Evolutionary conservation across 2,329 filamentous ascomycete species (phyloP), one percentile per base, ranked within the genome.

Genomic region (Boeremia lycopersici): DNA sequence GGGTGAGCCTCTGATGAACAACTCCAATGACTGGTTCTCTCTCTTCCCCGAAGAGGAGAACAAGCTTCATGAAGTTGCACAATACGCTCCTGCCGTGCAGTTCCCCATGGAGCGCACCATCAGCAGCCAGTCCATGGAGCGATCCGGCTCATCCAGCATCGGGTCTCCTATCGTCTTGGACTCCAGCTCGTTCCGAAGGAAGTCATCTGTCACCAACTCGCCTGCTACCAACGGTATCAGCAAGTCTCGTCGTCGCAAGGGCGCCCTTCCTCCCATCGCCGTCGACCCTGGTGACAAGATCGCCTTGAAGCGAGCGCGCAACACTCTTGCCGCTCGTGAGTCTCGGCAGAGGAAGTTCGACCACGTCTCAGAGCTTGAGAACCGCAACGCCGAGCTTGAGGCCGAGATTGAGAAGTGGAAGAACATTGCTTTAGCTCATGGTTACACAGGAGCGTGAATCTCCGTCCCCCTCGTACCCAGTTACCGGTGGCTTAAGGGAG

Each of bases 271-370:
- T 59, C 87, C 88, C 6, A 93, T 96, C 72, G 79, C 89, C 57
- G 84, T 92, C 33, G 90, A 97, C 64, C 84, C 87, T 0, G 78
- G 67, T 36, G 93, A 97, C 69, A 84, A 84, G 9, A 74, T 89
- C n/a, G 91, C 91, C 17, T 85, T 93, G 82, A 97, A 97, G 86
- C 90, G 93, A 74, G 93, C 92, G 45, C 89, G 92, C 64, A 98
- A 97, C 76, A 96, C 92, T 8, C 84, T 96, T 74, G 93, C 93
- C 15, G 93, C 93, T 67, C 91, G 93, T 63, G 96, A 96, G 79
- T 96, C 92, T 56, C 88, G 93, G 47, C 88, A 91, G 70, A 88
- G 91, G 63, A 96, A 96, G 80, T 86, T 90, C 53, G 83, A 89
- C 72, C 85, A 88, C 64, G 82, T 93, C 57, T 87, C 90, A 51